phyloP scores from a whole-genome alignment of 352 stramenopile species.

The Phytopythium helicoides region DNA sequence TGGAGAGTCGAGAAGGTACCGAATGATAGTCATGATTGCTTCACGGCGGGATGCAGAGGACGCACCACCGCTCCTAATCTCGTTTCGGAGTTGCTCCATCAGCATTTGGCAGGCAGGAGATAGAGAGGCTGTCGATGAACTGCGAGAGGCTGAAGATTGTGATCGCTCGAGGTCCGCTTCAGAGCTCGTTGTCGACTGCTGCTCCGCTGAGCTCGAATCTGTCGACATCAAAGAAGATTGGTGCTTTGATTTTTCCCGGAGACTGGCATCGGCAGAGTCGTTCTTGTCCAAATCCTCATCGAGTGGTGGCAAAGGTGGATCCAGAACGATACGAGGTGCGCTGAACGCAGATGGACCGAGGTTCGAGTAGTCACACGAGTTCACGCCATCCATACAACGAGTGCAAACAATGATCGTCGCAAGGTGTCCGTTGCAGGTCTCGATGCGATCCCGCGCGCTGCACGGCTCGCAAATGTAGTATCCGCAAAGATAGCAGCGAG shows the following conservation, averaged over 20 bases:
- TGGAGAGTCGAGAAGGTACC: constrained; percentile 2
- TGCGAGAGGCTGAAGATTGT: neutral
- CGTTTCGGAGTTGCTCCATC: neutral
- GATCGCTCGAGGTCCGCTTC: neutral
- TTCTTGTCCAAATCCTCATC: too few relatives aligned
- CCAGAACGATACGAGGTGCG: neutral
- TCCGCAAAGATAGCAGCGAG: constrained; percentile 26
- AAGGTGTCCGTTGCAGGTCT: constrained; percentile 26
- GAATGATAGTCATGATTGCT: neutral
- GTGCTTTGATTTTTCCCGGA: too few relatives aligned
- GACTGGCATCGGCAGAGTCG: too few relatives aligned
- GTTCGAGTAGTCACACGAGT: constrained; percentile 16
- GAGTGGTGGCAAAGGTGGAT: neutral
- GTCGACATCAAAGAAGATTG: too few relatives aligned
- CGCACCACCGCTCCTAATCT: neutral
- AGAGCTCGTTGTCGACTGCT: too few relatives aligned
- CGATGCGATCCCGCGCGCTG: constrained; percentile 18
- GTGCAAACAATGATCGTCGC: constrained; percentile 20
- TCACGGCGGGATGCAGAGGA: neutral
- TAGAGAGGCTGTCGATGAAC: neutral
- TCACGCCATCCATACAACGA: constrained; percentile 19
- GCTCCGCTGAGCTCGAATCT: neutral
- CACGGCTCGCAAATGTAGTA: constrained; percentile 27
- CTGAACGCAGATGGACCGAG: neutral
- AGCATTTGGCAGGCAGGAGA: neutral